Evolutionary conservation across 345 rosid genomes (phyloP), one percentile per base, ranked within the genome.

Genomic region (Citropsis articulata): DNA sequence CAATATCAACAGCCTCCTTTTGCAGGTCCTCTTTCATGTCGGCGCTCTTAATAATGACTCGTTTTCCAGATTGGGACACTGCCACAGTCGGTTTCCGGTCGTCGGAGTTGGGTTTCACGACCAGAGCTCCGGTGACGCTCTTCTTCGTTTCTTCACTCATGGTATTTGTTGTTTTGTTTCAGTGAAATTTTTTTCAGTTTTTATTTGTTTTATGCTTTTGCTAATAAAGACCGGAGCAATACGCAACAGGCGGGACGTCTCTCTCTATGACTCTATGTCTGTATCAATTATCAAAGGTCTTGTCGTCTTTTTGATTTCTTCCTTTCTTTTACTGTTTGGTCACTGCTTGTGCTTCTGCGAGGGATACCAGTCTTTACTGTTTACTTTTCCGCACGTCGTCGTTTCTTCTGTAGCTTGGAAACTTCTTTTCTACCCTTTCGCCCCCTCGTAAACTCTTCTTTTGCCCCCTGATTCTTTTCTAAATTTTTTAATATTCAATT

Each of bases 21-120:
- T 96, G 98, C 97, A 92, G 84, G 78, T 91, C 97, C 0, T 94
- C 98, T 83, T 91, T 96, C 99, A 96, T 96, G 86, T 96, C 99
- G 78, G 98, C 97, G 86, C 94, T 96, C 88, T 92, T 94, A 80
- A 96, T 85, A 81, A 85, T 75, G 84, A 91, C 83, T 86, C 85
- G 87, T 81, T 87, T 93, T 36, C 85, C 84, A 25, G 78, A 65
- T 14, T 93, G 82, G 71, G 86, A 72, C 42, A 83, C 75, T n/a
- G 85, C 84, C 66, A 85, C 77, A 35, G 83, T 80, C 55, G 84
- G 78, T 83, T 86, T 89, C 81, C 90, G 86, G 53, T 90, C 93
- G 62, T 91, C 92, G 66, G 88, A 38, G 77, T 73, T 76, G 66
- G 91, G 78, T 77, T 87, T 89, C 50, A 78, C 83, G 75, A 77